phyloP scores from a whole-genome alignment of 2,329 filamentous ascomycete species.

The Aspergillus phoenicis region DNA sequence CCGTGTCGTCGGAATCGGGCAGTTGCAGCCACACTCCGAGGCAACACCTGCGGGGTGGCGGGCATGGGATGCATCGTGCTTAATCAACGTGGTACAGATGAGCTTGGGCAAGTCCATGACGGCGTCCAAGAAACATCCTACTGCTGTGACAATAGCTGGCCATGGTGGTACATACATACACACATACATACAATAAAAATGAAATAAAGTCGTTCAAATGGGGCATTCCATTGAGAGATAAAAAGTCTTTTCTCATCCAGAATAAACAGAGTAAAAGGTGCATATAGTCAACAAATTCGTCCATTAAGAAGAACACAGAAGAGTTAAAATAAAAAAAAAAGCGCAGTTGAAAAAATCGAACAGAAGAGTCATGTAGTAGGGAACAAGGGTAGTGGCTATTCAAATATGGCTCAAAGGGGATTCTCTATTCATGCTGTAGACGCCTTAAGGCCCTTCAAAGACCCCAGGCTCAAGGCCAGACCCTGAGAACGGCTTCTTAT shows the following conservation, averaged over 20 bases:
- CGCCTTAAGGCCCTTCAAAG: slow-evolving; percentile 91
- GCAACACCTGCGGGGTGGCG: not conserved
- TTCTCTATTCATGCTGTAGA: slow-evolving; percentile 41
- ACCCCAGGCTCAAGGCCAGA: slow-evolving; percentile 87
- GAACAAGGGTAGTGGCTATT: slow-evolving; percentile 35
- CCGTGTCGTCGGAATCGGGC: not conserved
- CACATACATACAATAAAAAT: not conserved
- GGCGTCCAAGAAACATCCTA: not conserved
- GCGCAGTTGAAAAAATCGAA: slow-evolving; percentile 24
- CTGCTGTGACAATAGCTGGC: not conserved
- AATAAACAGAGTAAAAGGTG: slow-evolving; percentile 28
- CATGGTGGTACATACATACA: not conserved
- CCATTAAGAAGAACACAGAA: slow-evolving; percentile 27
- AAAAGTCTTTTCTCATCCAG: slow-evolving; percentile 30
- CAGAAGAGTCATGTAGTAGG: slow-evolving; percentile 21
- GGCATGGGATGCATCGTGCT: not conserved
- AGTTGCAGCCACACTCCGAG: not conserved
- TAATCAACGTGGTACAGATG: not conserved
- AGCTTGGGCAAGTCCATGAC: not conserved
- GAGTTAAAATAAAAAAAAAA: slow-evolving; percentile 1
- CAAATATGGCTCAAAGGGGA: slow-evolving; percentile 29
- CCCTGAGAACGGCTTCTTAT: slow-evolving; percentile 98
- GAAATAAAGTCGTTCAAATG: not conserved
- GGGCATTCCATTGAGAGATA: slow-evolving; percentile 21
- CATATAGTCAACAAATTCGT: slow-evolving; percentile 35